Base-by-base conservation (phyloP, 257 asterid species). In the Solanum clarkiae region DNA sequence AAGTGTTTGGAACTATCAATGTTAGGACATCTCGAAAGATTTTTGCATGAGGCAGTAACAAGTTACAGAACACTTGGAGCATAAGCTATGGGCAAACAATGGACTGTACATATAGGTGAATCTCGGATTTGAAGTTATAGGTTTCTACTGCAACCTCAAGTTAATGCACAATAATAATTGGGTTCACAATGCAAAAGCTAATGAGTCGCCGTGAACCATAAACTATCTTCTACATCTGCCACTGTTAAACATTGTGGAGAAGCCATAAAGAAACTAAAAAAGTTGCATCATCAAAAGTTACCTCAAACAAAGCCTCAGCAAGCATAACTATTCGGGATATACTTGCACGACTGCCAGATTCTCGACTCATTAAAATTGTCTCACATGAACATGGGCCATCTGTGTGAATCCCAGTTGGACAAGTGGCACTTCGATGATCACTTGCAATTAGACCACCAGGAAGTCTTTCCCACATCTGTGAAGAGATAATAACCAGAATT, bases 231-330 rank as follows among this genome's bases (percentile, higher is more conserved):
- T 0, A 40, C 26, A 66, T 40, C 79, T 2, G 7, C 29, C 16
- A 40, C 36, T 45, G 29, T 72, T 44, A n/a, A 72, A 72, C 80
- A 79, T 79, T 51, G 26, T 16, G 65, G 49, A 77, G 82, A 53
- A 26, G 49, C 26, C 65, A 53, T 77, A 79, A 77, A 77, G 63
- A 77, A 29, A 77, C 45, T 26, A 44, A 79, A 79, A 79, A 51
- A 24, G 65, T 51, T 51, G 26, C 82, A 53, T 51, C n/a, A 53
- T 53, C 65, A 63, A 79, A 80, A n/a, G 87, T 68, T 90, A 94
- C 98, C 99, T 95, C 98, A 90, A 95, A 95, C 84, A 95, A 89
- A 74, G 99, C 98, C 91, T 95, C 99, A 59, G 97, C 99, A 84
- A 95, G 95, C 98, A 95, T 93, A 80, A 95, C 94, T 84, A 95